These are phyloP conservation scores for Cladophialophora psammophila DNA, from an alignment of 2,329 filamentous ascomycete genomes.

Conservation along the genomic window DNA sequence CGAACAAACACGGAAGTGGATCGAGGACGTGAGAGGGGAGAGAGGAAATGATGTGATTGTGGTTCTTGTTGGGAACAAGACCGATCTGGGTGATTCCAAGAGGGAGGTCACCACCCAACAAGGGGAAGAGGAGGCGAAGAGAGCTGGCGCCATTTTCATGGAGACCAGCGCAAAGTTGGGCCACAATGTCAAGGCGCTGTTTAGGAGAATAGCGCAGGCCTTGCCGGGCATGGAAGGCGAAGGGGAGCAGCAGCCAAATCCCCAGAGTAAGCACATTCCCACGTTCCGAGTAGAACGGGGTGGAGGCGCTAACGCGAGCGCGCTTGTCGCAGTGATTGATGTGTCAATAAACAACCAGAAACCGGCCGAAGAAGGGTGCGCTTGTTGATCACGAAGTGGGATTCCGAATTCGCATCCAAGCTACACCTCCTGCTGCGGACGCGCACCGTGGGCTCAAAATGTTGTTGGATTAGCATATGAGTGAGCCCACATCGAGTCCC, in stretches of 20 bases:
- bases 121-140: conserved; percentile 97
- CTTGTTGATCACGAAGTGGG: conserved; percentile 30
- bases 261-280: conserved; percentile 34
- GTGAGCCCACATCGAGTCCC: conserved; percentile 4
- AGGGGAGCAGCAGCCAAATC: conserved; percentile 60
- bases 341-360: conserved; percentile 41
- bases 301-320: background rate
- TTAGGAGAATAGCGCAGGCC: conserved; percentile 97
- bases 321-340: conserved; percentile 37
- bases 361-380: conserved; percentile 39
- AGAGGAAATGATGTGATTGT: conserved; percentile 99
- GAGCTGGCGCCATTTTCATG: conserved; percentile 98
- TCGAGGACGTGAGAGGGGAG: conserved; percentile 96
- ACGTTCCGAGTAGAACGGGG: background rate
- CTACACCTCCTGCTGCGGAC: background rate
- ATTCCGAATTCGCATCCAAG: background rate
- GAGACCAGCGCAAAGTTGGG: conserved; percentile 98
- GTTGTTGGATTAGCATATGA: conserved; percentile 12
- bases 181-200: conserved; percentile 96
- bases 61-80: conserved; percentile 98
- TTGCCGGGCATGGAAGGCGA: conserved; percentile 96
- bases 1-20: conserved; percentile 99
- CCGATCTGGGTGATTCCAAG: conserved; percentile 91
- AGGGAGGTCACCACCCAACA: conserved; percentile 95
- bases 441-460: background rate